Percentiles rank a stretch among this genome's conserved stretches.
These are phyloP conservation scores for Claviceps sp. DNA, from an alignment of 2,329 filamentous ascomycete species.

Conservation along the genomic window DNA sequence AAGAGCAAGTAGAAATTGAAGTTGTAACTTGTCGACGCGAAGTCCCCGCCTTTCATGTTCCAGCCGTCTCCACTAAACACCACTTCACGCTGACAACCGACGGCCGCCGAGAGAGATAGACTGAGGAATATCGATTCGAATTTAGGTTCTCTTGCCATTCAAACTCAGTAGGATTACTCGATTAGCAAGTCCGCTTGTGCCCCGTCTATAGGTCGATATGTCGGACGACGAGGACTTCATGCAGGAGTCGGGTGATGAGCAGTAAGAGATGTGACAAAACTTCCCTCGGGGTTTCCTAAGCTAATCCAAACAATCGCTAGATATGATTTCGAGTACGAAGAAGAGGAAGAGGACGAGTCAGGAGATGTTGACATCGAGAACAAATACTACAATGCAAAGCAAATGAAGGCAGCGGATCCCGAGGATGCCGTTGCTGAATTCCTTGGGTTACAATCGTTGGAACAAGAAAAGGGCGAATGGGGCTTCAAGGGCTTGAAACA, in stretches of 20 bases:
- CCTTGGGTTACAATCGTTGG: constrained; percentile 69
- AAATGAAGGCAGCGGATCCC: constrained; percentile 77
- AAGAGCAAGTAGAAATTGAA: background rate
- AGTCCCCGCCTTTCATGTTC: background rate
- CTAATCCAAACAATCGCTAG: constrained; percentile 14
- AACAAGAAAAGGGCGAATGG: constrained; percentile 93
- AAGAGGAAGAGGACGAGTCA: constrained; percentile 73
- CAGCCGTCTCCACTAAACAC: background rate
- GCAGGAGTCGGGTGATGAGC: constrained; percentile 34
- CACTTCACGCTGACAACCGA: background rate
- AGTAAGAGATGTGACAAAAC: constrained; percentile 15
- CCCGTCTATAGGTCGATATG: constrained; percentile 19
- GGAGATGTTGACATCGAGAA: constrained; percentile 95
- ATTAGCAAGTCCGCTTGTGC: too few relatives aligned
- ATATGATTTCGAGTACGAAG: constrained; percentile 98
- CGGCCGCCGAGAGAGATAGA: background rate
- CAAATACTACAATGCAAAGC: constrained; percentile 99
- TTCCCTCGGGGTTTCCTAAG: background rate
- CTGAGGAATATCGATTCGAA: background rate
- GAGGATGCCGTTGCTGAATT: constrained; percentile 87
- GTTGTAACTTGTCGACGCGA: background rate
- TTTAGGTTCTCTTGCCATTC: background rate
- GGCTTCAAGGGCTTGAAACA: constrained; percentile 97
- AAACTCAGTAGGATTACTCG: background rate
- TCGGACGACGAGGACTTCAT: constrained; percentile 39